Conservation (phyloP, 2,329 filamentous ascomycete genomes). For the Nakataea oryzae region DNA sequence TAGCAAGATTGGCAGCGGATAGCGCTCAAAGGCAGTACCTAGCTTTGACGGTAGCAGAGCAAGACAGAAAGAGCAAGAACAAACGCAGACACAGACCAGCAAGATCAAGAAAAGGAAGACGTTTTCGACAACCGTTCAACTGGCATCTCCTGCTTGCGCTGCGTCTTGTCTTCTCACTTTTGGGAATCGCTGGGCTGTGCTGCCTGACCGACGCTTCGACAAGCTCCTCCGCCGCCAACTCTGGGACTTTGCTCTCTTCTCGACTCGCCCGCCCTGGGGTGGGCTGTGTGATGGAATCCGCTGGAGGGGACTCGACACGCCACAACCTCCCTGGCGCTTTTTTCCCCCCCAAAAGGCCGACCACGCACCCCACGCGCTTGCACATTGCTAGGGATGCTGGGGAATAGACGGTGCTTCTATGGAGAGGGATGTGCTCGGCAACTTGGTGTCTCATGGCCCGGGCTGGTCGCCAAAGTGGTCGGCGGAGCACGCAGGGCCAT, state of each 20-base stretch:
- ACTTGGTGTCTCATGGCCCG: neutral
- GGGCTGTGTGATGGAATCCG: neutral
- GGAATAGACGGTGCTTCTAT: neutral
- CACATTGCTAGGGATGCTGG: neutral
- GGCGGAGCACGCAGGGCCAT: neutral
- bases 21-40: constrained; percentile 49
- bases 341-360: too few relatives aligned
- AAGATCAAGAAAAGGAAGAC: constrained; percentile 17
- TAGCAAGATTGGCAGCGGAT: constrained; percentile 39
- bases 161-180: constrained; percentile 23
- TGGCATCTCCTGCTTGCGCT: constrained; percentile 24
- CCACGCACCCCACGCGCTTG: neutral
- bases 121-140: constrained; percentile 24
- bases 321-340: neutral
- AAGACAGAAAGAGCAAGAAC: constrained; percentile 9
- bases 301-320: neutral
- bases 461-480: neutral
- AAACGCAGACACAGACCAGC: constrained; percentile 2
- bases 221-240: neutral
- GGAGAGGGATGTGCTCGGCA: neutral
- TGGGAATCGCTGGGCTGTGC: constrained; percentile 25
- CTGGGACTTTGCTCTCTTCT: neutral
- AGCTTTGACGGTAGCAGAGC: constrained; percentile 60
- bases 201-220: constrained; percentile 7
- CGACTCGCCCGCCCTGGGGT: neutral